Evolutionary conservation across 768 basidiomycete species (phyloP).

Genomic region (Trametes elegans): DNA sequence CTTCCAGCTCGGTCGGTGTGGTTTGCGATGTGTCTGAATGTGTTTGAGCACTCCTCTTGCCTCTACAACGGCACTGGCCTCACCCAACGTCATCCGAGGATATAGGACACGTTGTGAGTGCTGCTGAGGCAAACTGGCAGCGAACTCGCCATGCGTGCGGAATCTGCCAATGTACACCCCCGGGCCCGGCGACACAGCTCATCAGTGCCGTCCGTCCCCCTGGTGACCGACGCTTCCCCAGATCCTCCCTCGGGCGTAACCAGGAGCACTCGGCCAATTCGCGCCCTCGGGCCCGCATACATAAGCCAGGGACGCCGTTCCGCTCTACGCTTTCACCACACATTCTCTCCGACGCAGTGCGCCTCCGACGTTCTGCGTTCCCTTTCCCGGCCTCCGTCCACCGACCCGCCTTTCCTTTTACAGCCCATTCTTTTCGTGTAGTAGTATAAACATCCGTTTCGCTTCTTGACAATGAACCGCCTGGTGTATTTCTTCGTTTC

Average conservation of each 20-base stretch:
- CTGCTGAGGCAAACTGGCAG: constrained; percentile 13
- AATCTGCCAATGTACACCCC: constrained; percentile 16
- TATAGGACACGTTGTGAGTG: neutral
- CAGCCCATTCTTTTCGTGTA: constrained; percentile 25
- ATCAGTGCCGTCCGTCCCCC: constrained; percentile 13
- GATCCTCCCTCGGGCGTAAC: neutral
- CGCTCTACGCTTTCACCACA: neutral
- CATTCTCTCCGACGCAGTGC: constrained; percentile 19
- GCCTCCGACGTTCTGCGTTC: constrained; percentile 7
- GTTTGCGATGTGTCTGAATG: neutral
- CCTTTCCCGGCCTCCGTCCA: constrained; percentile 7
- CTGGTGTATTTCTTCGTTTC: constrained; percentile 25
- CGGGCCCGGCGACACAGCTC: neutral
- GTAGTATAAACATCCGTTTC: neutral
- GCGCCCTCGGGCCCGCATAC: neutral
- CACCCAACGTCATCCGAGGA: too few species aligned
- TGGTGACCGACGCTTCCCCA: constrained; percentile 20
- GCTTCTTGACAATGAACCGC: constrained; percentile 24
- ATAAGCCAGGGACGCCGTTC: neutral
- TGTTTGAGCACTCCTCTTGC: neutral
- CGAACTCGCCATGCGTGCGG: neutral
- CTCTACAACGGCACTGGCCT: too few species aligned
- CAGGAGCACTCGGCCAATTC: constrained; percentile 2
- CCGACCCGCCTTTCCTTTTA: constrained; percentile 12
- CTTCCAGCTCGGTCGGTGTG: neutral